Evolutionary conservation across 2,329 filamentous ascomycete genomes (phyloP), one percentile per base, ranked within the genome.

Genomic region (Colletotrichum destructivum): DNA sequence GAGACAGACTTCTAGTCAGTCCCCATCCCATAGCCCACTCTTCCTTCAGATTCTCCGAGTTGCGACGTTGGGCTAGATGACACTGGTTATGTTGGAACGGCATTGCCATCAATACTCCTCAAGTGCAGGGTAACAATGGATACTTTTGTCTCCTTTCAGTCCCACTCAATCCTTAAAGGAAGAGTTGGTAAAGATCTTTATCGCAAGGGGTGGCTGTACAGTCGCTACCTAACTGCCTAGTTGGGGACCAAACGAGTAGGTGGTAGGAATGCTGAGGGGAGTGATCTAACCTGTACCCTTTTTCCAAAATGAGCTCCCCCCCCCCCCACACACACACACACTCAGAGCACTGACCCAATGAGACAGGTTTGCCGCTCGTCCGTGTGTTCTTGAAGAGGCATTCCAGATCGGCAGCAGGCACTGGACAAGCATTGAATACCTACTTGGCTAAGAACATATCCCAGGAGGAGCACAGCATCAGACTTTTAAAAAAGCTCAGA

Each of bases 11-110:
- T 57, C 31, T 46, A 35, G 51, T 38, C 52, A 44, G 65, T 63
- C 68, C 51, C 62, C 62, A 67, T 70, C 56, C 35, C 56, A 62
- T 60, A 69, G 62, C 40, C 64, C 59, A 60, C 59, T 62, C 66
- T 63, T 63, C 21, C 44, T 46, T 54, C 42, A 26, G 26, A 47
- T 42, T 54, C 52, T 21, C 15, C 16, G 4, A 47, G 52, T 54
- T 71, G 65, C 56, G 26, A 59, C 59, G 15, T 62, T 23, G 23
- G 56, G n/a, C 52, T 47, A n/a, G 54, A 62, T 63, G 44, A 42
- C 21, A 31, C 26, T 60, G 26, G 23, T 63, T 8, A 59, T 18
- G 13, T 38, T 26, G 18, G n/a, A 31, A 44, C 46, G 47, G 49
- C 2, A 12, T 23, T 40, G 46, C 6, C 12, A 38, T 26, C 16